Conservation (phyloP, 495 filamentous ascomycete genomes). For the Bombardia bombarda region DNA sequence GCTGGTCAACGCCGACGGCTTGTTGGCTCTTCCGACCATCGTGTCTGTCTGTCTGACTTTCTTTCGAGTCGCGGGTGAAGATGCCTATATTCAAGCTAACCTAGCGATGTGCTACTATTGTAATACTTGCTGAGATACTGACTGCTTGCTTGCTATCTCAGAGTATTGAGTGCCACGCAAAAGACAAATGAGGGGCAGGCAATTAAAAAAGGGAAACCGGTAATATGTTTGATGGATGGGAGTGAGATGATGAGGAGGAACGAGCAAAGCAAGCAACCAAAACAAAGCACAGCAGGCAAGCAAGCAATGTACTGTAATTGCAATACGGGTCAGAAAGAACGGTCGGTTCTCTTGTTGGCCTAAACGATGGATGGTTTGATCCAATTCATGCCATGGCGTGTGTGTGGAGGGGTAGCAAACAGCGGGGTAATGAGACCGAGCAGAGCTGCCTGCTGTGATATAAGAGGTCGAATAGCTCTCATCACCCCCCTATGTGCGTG, state of each 20-base stretch:
- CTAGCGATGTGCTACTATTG: too few relatives aligned
- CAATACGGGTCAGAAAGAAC: too few relatives aligned
- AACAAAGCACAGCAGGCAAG: too few relatives aligned
- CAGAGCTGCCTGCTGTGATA: too few relatives aligned
- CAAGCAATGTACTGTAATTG: too few relatives aligned
- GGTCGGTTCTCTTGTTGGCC: too few relatives aligned
- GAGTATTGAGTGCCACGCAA: not conserved
- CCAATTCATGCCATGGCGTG: not conserved
- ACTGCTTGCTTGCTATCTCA: not conserved
- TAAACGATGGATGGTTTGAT: constrained; percentile 3
- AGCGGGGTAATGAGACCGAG: not conserved
- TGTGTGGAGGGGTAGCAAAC: not conserved
- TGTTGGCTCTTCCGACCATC: constrained; percentile 80
- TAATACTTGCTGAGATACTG: too few relatives aligned
- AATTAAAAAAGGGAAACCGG: too few relatives aligned
- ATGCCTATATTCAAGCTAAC: not conserved
- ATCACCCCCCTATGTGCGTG: not conserved
- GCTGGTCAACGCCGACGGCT: constrained; percentile 67
- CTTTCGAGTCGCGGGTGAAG: not conserved
- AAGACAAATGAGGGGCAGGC: not conserved
- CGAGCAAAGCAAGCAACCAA: too few relatives aligned
- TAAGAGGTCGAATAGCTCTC: too few relatives aligned
- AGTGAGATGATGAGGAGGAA: too few relatives aligned
- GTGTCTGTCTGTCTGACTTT: constrained; percentile 9
- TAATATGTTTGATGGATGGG: too few relatives aligned